A percentile compares a stretch with the other conserved stretches of the same genome.
Evolutionary conservation across 306 rosid species (phyloP).

Genomic region (Quercus ilex): DNA sequence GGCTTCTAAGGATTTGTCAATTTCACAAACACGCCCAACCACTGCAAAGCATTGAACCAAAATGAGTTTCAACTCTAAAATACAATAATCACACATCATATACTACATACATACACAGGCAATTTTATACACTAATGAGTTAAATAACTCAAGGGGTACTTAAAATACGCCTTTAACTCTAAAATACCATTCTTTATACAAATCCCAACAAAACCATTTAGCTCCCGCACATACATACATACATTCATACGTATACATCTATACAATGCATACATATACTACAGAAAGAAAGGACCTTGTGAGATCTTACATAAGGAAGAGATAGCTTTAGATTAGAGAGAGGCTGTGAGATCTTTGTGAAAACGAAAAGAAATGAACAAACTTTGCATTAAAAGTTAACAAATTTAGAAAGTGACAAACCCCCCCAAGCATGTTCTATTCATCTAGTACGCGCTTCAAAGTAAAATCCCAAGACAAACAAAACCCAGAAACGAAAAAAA

Average conservation of each 20-base stretch:
- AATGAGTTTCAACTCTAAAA: background rate
- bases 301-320: background rate
- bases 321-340: background rate
- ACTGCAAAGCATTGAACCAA: slow-evolving; percentile 5
- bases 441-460: background rate
- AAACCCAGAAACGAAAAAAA: slow-evolving; percentile 1
- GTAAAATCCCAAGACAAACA: background rate
- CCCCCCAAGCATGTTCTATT: slow-evolving; percentile 2
- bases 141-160: background rate
- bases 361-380: background rate
- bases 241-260: background rate
- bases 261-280: background rate
- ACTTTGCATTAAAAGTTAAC: background rate
- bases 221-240: background rate
- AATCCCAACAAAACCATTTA: background rate
- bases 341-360: background rate
- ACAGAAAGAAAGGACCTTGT: background rate
- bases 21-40: background rate
- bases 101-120: no score
- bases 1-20: slow-evolving; percentile 11
- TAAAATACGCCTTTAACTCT: background rate
- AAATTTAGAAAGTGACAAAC: slow-evolving; percentile 1
- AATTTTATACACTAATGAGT: background rate
- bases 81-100: background rate
- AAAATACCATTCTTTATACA: background rate